Evolutionary conservation across 345 rosid genomes (phyloP).

Genomic region (Lenwebbia sp.): DNA sequence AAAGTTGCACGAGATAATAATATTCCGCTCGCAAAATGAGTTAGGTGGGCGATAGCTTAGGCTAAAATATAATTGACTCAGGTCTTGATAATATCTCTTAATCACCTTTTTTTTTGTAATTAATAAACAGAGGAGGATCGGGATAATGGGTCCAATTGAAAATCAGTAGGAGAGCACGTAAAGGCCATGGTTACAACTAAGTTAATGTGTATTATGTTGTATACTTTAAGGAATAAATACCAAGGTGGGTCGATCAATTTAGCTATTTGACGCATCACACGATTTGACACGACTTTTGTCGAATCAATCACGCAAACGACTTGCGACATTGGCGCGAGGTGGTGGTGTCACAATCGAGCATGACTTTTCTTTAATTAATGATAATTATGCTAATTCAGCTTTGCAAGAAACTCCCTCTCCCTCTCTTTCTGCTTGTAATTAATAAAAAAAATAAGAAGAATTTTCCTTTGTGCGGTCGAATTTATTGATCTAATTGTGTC

Average conservation of each 20-base stretch:
- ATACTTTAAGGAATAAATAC: background rate
- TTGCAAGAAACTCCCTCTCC: background rate
- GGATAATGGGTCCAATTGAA: background rate
- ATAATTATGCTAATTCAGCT: background rate
- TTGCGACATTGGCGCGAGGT: background rate
- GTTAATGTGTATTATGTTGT: background rate
- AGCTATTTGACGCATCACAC: background rate
- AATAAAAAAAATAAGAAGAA: background rate
- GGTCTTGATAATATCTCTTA: background rate
- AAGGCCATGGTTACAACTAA: background rate
- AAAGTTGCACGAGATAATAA: background rate
- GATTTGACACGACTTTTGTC: background rate
- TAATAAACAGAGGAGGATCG: background rate
- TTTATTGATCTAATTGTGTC: background rate
- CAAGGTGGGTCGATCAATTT: background rate
- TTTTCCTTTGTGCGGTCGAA: background rate
- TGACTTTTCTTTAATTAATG: background rate
- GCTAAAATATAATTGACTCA: background rate
- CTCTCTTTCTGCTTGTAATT: background rate
- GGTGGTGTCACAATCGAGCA: background rate
- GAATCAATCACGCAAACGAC: background rate
- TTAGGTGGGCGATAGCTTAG: background rate
- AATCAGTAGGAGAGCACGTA: background rate
- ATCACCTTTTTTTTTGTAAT: background rate
- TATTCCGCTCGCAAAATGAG: background rate